Base-by-base conservation (phyloP, 306 rosid genomes). In the Sesbania bispinosa region DNA sequence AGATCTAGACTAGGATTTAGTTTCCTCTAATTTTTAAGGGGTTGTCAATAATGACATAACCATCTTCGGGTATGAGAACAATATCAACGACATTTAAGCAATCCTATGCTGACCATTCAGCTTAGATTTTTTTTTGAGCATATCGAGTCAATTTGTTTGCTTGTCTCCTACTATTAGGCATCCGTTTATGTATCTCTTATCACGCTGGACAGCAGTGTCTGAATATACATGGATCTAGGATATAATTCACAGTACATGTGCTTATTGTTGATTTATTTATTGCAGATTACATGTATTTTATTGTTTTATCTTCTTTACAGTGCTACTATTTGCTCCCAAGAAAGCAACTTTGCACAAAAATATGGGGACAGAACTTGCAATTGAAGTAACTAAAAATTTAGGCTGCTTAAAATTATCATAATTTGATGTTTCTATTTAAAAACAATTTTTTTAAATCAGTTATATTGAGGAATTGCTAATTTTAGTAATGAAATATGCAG, bases 111-210 rank as follows among this genome's bases (percentile, higher is more conserved):
- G 52, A 46, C 20, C 18, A 38, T 46, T 70, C 5, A 36, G 35
- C 21, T 62, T 52, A 13, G 26, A 47, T 53, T 75, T 43, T 75
- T 43, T 69, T 55, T 15, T 41, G 43, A 33, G 74, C 15, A 33
- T 75, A 51, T 65, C 20, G 35, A 41, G 27, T 9, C 33, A 61
- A 6, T 8, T 51, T 47, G 64, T 69, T 67, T 32, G 16, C 61
- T 32, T 0, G 47, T 47, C 33, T 61, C 71, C 18, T 16, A 42
- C 45, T 39, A 23, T 61, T 18, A 29, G 29, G 19, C 50, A 23
- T 75, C 20, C 19, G 32, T 51, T 8, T 60, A 52, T 48, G 46
- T 27, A 36, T 57, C 20, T 18, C 39, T 4, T 67, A 4, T 51
- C 32, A 2, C 47, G 10, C 15, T 35, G 59, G 11, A 63, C 9